Conservation (phyloP, 2,329 filamentous ascomycete species). For the Septoria linicola region DNA sequence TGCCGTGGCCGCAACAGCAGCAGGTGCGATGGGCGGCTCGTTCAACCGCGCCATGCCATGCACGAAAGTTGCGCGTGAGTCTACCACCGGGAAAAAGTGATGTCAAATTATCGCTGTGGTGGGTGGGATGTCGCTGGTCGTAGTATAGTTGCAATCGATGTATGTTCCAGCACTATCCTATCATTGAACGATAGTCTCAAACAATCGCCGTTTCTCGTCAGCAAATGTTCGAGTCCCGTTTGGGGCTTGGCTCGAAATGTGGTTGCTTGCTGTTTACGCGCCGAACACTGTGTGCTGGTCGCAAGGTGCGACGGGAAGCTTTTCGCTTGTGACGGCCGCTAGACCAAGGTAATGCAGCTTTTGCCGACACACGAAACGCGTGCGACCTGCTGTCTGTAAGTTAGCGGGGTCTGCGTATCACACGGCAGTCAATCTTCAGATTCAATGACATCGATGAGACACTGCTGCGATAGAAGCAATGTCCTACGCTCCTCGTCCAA, state of each 20-base stretch:
- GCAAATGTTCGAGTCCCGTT: neutral
- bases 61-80: slow-evolving; percentile 15
- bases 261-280: slow-evolving; percentile 9
- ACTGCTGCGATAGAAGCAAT: slow-evolving; percentile 26
- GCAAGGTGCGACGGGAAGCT: slow-evolving; percentile 5
- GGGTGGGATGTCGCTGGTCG: too few species aligned
- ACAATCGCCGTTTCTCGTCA: neutral
- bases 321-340: neutral
- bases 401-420: too few species aligned
- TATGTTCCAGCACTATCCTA: neutral
- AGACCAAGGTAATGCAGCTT: too few species aligned
- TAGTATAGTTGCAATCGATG: neutral
- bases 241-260: neutral
- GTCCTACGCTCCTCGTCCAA: slow-evolving; percentile 44
- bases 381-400: too few species aligned
- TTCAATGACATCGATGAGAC: neutral
- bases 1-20: slow-evolving; percentile 28
- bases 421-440: too few species aligned
- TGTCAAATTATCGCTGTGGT: too few species aligned
- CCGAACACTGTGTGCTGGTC: neutral
- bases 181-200: neutral
- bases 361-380: neutral
- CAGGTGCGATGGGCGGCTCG: slow-evolving; percentile 62
- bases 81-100: neutral
- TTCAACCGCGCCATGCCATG: slow-evolving; percentile 89